Percentiles rank a stretch among this genome's conserved stretches.
These are phyloP conservation scores for Pleurostoma richardsiae DNA, from an alignment of 2,329 filamentous ascomycete genomes.

Conservation along the genomic window DNA sequence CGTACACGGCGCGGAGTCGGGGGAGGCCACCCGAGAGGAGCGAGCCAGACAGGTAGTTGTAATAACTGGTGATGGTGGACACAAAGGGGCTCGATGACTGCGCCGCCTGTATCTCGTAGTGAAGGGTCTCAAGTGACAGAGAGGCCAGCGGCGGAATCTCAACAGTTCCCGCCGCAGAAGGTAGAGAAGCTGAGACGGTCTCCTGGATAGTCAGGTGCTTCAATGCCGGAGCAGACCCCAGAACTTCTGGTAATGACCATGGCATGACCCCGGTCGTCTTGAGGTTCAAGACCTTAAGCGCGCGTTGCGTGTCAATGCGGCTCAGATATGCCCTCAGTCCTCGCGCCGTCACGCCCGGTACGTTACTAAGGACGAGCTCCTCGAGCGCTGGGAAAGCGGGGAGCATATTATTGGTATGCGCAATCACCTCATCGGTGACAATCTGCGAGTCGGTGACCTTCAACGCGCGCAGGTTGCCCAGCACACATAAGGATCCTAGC, in stretches of 20 bases:
- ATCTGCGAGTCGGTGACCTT: slow-evolving; percentile 66
- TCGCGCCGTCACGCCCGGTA: slow-evolving; percentile 63
- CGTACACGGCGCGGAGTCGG: slow-evolving; percentile 71
- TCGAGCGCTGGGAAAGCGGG: slow-evolving; percentile 71
- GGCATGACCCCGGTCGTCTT: slow-evolving; percentile 66
- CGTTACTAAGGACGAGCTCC: slow-evolving; percentile 67
- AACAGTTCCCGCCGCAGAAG: slow-evolving; percentile 33
- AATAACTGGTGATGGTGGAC: slow-evolving; percentile 59
- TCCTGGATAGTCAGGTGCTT: slow-evolving; percentile 51
- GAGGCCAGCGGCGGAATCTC: slow-evolving; percentile 61
- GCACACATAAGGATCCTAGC: slow-evolving; percentile 63
- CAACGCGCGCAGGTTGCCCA: slow-evolving; percentile 66
- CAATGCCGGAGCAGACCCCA: slow-evolving; percentile 53
- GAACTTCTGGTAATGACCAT: slow-evolving; percentile 53
- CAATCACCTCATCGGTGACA: slow-evolving; percentile 75
- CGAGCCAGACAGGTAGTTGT: slow-evolving; percentile 80
- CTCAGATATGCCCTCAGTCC: slow-evolving; percentile 68
- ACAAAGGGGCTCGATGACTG: slow-evolving; percentile 52
- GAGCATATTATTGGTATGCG: slow-evolving; percentile 52
- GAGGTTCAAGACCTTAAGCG: slow-evolving; percentile 65
- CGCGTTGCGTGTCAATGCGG: slow-evolving; percentile 50
- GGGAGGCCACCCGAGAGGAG: slow-evolving; percentile 73
- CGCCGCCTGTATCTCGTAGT: slow-evolving; percentile 74
- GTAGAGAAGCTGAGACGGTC: slow-evolving; percentile 44
- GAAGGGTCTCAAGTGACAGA: slow-evolving; percentile 62